Conservation (phyloP, 176 grass and related monocot genomes). For the Metroxylon sagu region DNA sequence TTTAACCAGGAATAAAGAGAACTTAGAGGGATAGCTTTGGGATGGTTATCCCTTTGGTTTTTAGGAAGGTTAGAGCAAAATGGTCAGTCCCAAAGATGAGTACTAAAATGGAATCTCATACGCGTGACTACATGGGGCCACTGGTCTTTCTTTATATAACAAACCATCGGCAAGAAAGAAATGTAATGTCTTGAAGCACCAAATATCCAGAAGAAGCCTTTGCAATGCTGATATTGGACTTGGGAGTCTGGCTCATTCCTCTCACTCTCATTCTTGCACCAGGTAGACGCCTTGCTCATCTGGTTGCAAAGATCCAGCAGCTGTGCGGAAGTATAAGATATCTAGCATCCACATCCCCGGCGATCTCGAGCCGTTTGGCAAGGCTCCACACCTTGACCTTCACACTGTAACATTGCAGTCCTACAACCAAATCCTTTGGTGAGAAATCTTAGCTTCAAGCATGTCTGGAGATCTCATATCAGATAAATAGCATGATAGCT, state of each 20-base stretch:
- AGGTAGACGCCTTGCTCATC: conserved; percentile 46
- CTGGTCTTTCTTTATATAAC: too few relatives aligned
- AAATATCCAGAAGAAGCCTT: not conserved
- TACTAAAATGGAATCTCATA: too few relatives aligned
- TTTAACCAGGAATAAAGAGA: too few relatives aligned
- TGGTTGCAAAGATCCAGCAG: conserved; percentile 48
- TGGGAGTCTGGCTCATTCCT: conserved; percentile 70
- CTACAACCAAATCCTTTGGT: too few relatives aligned
- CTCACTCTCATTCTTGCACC: conserved; percentile 66
- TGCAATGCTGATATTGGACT: conserved; percentile 46
- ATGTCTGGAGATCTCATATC: too few relatives aligned
- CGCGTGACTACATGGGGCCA: too few relatives aligned
- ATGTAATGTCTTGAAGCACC: not conserved
- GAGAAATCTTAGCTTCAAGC: too few relatives aligned
- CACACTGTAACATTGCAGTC: conserved; percentile 20
- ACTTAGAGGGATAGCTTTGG: too few relatives aligned
- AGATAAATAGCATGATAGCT: too few relatives aligned
- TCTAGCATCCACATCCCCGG: conserved; percentile 20
- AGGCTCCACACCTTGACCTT: conserved; percentile 71
- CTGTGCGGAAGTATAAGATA: conserved; percentile 29
- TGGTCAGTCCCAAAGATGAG: too few relatives aligned
- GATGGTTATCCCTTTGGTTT: too few relatives aligned
- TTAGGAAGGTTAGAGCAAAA: too few relatives aligned
- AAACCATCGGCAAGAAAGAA: not conserved
- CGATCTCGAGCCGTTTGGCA: conserved; percentile 43